phyloP scores from a whole-genome alignment of 2,329 filamentous ascomycete species.

The Xylariaceae sp. region DNA sequence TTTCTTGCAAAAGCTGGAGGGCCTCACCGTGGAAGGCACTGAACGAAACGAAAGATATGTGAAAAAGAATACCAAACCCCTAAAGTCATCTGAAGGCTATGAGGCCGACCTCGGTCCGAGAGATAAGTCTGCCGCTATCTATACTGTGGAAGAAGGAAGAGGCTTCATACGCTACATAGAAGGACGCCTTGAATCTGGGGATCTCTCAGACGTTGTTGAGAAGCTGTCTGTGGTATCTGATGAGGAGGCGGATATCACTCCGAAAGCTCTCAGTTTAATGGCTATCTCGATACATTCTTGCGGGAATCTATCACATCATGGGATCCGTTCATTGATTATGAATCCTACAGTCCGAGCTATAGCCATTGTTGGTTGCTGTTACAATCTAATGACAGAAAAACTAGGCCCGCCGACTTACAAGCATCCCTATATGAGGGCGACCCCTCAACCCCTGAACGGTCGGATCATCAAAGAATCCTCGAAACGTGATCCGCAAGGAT shows the following conservation, averaged over 20 bases:
- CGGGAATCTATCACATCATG: constrained; percentile 94
- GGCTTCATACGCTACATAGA: constrained; percentile 75
- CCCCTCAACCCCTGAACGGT: constrained; percentile 61
- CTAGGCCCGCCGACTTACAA: constrained; percentile 86
- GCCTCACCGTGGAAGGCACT: constrained; percentile 36
- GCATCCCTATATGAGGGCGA: constrained; percentile 69
- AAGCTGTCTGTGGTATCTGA: constrained; percentile 30
- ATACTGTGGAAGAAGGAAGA: constrained; percentile 56
- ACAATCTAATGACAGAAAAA: constrained; percentile 90
- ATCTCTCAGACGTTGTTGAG: constrained; percentile 46
- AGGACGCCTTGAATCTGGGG: constrained; percentile 68
- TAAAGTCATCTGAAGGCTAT: constrained; percentile 29
- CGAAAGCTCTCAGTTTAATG: constrained; percentile 58
- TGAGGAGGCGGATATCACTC: constrained; percentile 19
- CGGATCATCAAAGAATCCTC: constrained; percentile 65
- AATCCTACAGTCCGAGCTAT: constrained; percentile 86
- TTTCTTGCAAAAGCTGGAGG: constrained; percentile 53
- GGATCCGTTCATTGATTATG: constrained; percentile 76
- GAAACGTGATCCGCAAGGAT: constrained; percentile 82
- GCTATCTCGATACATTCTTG: constrained; percentile 95
- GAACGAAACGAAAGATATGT: constrained; percentile 40
- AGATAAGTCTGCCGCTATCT: constrained; percentile 48
- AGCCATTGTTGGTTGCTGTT: constrained; percentile 95
- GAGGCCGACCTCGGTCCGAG: constrained; percentile 48
- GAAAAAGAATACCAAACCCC: constrained; percentile 32